Percentiles rank a stretch among this genome's conserved stretches.
Conservation (phyloP, 345 rosid genomes). For the Crucihimalaya himalaica region DNA sequence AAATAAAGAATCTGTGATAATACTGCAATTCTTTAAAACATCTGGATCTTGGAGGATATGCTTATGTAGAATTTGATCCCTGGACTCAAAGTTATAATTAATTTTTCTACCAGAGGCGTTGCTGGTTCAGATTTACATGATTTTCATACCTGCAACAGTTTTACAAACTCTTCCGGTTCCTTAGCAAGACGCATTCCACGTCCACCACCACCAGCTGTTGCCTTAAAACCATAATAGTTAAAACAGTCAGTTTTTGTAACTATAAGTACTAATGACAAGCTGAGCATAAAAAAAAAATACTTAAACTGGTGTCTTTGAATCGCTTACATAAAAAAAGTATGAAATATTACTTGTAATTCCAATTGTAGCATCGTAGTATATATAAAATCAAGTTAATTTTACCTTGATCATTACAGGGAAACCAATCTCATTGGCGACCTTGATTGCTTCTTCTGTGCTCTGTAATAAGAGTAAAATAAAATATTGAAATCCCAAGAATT, state of each 20-base stretch:
- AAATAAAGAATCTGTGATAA: background rate
- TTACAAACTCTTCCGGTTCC: slow-evolving; percentile 92
- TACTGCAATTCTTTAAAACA: background rate
- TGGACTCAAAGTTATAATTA: background rate
- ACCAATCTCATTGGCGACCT: slow-evolving; percentile 85
- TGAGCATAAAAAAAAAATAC: background rate
- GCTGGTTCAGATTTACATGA: slow-evolving; percentile 1
- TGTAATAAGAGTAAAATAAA: slow-evolving; percentile 28
- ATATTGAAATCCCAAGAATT: background rate
- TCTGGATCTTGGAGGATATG: background rate
- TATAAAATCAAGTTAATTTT: slow-evolving; percentile 11
- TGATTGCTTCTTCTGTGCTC: slow-evolving; percentile 91
- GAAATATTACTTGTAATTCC: background rate
- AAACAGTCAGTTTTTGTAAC: background rate
- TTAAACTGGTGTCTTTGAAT: background rate
- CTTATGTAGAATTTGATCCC: background rate
- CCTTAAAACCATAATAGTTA: slow-evolving; percentile 48
- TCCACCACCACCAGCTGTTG: slow-evolving; percentile 99
- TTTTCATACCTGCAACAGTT: slow-evolving; percentile 76
- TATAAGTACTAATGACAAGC: background rate
- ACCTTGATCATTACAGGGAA: slow-evolving; percentile 99
- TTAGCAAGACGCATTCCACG: slow-evolving; percentile 99
- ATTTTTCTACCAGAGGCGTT: background rate
- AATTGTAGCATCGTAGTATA: background rate
- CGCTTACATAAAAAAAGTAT: background rate